Evolutionary conservation across 768 basidiomycete species (phyloP).

Genomic region (Boletus fagicola): DNA sequence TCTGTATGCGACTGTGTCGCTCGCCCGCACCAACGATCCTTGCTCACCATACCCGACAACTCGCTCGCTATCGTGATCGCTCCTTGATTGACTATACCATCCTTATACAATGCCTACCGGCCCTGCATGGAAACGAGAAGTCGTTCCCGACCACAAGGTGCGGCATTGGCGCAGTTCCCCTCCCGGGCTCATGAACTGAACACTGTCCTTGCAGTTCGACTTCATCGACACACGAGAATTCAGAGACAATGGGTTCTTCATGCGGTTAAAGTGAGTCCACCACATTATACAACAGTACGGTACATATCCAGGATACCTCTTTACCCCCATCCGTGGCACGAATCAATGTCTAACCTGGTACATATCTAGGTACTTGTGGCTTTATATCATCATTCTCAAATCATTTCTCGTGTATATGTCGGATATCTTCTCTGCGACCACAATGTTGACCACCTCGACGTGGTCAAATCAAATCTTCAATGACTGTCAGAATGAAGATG

Average conservation of each 20-base stretch:
- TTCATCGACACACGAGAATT: conserved; percentile 94
- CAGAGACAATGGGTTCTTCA: conserved; percentile 79
- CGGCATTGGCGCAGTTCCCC: conserved; percentile 13
- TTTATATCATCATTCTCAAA: conserved; percentile 92
- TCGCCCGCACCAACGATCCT: conserved; percentile 25
- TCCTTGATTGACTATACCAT: conserved; percentile 12
- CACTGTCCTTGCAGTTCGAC: conserved; percentile 68
- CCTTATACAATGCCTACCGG: conserved; percentile 44
- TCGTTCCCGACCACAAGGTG: conserved; percentile 97
- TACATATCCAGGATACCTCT: not conserved
- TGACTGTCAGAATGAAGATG: conserved; percentile 58
- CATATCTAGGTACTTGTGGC: conserved; percentile 75
- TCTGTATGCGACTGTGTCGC: conserved; percentile 38
- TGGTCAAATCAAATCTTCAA: conserved; percentile 94
- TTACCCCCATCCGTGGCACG: not conserved
- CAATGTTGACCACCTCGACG: conserved; percentile 86
- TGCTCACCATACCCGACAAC: conserved; percentile 23
- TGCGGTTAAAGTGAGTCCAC: conserved; percentile 74
- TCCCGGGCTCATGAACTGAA: conserved; percentile 1
- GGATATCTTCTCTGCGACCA: conserved; percentile 96
- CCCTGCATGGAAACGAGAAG: conserved; percentile 93
- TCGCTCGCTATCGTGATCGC: conserved; percentile 25
- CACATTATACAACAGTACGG: not conserved
- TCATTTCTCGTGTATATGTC: conserved; percentile 95
- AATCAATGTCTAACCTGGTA: conserved; percentile 12